Conservation (phyloP, 345 rosid genomes). For the Isatis tinctoria region DNA sequence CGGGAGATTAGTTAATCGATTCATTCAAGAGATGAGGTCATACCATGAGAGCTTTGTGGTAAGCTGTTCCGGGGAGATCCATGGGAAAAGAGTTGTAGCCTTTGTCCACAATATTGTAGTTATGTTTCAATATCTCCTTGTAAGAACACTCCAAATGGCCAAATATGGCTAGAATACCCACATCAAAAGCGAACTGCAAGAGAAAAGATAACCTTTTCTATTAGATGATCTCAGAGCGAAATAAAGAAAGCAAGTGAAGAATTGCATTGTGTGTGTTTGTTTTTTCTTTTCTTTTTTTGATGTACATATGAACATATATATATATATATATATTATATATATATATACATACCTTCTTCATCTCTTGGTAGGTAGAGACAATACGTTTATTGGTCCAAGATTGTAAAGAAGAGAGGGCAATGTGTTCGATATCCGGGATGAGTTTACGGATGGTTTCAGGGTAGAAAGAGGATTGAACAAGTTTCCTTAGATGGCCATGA, state of each 20-base stretch:
- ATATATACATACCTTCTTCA: slow-evolving; percentile 68
- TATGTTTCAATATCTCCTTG: slow-evolving; percentile 49
- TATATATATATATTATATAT: no score
- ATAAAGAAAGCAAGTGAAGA: not conserved
- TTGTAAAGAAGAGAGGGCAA: slow-evolving; percentile 50
- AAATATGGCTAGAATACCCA: slow-evolving; percentile 66
- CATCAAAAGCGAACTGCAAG: slow-evolving; percentile 68
- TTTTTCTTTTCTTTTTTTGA: not conserved
- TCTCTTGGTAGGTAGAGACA: slow-evolving; percentile 61
- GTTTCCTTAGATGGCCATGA: slow-evolving; percentile 60
- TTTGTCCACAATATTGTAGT: slow-evolving; percentile 63
- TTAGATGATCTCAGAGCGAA: not conserved
- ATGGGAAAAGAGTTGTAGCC: slow-evolving; percentile 87
- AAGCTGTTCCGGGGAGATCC: slow-evolving; percentile 63
- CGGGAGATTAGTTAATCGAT: not conserved
- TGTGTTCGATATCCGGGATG: slow-evolving; percentile 53
- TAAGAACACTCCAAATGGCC: slow-evolving; percentile 54
- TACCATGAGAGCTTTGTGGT: slow-evolving; percentile 69
- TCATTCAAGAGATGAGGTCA: slow-evolving; percentile 1
- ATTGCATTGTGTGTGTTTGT: slow-evolving; percentile 6
- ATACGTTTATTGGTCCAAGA: slow-evolving; percentile 42
- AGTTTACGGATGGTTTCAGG: slow-evolving; percentile 53
- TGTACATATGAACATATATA: no score
- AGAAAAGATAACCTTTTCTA: not conserved
- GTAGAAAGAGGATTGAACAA: slow-evolving; percentile 57